phyloP scores from a whole-genome alignment of 371 early-diverging fungal species.

The Chytridiales sp. region DNA sequence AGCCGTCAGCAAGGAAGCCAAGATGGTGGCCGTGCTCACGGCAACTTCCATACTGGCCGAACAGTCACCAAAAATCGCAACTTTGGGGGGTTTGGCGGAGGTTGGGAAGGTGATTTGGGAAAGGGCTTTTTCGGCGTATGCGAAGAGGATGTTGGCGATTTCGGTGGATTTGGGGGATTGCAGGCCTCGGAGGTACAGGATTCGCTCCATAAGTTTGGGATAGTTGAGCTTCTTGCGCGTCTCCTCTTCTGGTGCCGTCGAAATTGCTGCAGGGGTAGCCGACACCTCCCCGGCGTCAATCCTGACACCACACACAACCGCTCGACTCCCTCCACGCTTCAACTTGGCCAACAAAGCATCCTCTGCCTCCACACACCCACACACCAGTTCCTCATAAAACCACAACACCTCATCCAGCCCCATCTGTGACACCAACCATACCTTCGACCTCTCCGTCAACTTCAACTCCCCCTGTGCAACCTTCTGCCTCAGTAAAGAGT shows the following conservation, averaged over 20 bases:
- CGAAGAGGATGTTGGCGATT: too few relatives aligned
- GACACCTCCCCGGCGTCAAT: too few relatives aligned
- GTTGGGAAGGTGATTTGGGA: slow-evolving; percentile 10
- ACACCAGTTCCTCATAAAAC: slow-evolving; percentile 23
- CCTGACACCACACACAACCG: too few relatives aligned
- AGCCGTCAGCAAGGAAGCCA: slow-evolving; percentile 21
- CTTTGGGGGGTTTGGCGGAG: slow-evolving; percentile 14
- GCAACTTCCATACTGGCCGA: slow-evolving; percentile 17
- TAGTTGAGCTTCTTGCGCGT: too few relatives aligned
- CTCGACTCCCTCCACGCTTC: slow-evolving; percentile 3
- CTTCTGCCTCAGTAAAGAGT: slow-evolving; percentile 17
- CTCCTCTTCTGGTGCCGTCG: too few relatives aligned
- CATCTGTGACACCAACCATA: background rate
- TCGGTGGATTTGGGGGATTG: too few relatives aligned
- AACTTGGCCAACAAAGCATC: slow-evolving; percentile 2
- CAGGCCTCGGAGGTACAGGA: too few relatives aligned
- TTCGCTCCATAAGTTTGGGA: slow-evolving; percentile 24
- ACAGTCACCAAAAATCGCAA: slow-evolving; percentile 22
- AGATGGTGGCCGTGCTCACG: slow-evolving; percentile 18
- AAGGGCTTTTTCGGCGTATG: too few relatives aligned
- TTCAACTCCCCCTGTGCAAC: slow-evolving; percentile 10
- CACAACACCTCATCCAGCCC: slow-evolving; percentile 20
- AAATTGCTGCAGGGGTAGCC: too few relatives aligned
- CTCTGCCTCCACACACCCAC: slow-evolving; percentile 9
- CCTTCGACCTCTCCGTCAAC: slow-evolving; percentile 4